A percentile compares a stretch with the other conserved stretches of the same genome.
phyloP scores from a whole-genome alignment of 208 protist species.

The Lotmaria passim region DNA sequence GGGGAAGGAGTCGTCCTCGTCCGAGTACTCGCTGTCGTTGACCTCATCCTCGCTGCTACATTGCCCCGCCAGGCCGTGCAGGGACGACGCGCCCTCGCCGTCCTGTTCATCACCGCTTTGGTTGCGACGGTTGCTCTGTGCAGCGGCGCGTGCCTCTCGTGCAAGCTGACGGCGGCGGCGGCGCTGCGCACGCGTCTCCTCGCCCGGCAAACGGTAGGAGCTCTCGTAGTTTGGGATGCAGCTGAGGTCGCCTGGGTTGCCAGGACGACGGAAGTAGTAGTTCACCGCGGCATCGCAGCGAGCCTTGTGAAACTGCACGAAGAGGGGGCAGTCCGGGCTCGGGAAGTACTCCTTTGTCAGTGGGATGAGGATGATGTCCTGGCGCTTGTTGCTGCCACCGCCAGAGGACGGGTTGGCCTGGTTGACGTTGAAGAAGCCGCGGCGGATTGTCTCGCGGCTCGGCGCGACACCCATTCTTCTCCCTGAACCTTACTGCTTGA shows the following conservation, averaged over 20 bases:
- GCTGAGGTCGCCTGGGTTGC: slow-evolving; percentile 76
- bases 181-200: slow-evolving; percentile 32
- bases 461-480: slow-evolving; percentile 70
- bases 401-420: slow-evolving; percentile 21
- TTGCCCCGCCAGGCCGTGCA: not conserved
- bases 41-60: slow-evolving; percentile 17
- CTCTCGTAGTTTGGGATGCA: slow-evolving; percentile 70
- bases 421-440: slow-evolving; percentile 58
- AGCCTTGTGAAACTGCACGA: slow-evolving; percentile 82
- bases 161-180: slow-evolving; percentile 19
- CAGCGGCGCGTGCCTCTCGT: slow-evolving; percentile 23
- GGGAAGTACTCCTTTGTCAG: slow-evolving; percentile 85
- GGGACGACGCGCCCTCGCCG: too few species aligned
- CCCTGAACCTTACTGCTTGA: too few species aligned
- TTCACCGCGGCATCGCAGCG: slow-evolving; percentile 84
- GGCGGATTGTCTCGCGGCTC: slow-evolving; percentile 71
- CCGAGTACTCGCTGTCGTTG: slow-evolving; percentile 15
- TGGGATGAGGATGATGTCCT: slow-evolving; percentile 80
- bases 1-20: slow-evolving; percentile 58
- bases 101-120: not conserved
- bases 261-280: slow-evolving; percentile 84
- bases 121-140: not conserved
- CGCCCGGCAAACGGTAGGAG: slow-evolving; percentile 30
- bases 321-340: slow-evolving; percentile 74
- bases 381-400: slow-evolving; percentile 35